A percentile compares a stretch with the other conserved stretches of the same genome.
Conservation (phyloP, 345 rosid species). For the Salix caprea region DNA sequence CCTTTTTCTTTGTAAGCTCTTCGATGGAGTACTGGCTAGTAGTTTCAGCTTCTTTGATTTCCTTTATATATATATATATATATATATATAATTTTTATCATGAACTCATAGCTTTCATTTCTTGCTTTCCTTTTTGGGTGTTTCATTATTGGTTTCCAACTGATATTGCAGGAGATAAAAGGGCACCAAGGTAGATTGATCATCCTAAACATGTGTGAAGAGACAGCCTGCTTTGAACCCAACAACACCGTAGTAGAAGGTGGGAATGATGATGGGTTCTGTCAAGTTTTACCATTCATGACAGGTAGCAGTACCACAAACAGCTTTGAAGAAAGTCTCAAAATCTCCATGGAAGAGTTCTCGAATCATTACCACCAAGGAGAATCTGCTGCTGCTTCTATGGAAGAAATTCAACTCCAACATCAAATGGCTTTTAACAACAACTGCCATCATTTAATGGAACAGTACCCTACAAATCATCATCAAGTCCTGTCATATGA, state of each 20-base stretch:
- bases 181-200: not conserved
- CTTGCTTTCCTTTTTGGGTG: not conserved
- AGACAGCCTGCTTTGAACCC: constrained; percentile 44
- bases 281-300: constrained; percentile 6
- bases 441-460: constrained; percentile 26
- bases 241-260: constrained; percentile 30
- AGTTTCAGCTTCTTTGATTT: not conserved
- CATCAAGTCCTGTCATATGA: constrained; percentile 16
- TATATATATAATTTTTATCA: not conserved
- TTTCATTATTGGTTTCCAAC: not conserved
- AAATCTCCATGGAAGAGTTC: constrained; percentile 31
- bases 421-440: constrained; percentile 33
- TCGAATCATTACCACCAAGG: constrained; percentile 24
- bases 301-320: constrained; percentile 27
- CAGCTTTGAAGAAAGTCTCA: constrained; percentile 38
- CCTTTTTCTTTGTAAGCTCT: not conserved
- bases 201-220: constrained; percentile 37
- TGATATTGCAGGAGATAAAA: not conserved
- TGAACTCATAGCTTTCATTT: not conserved
- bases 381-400: constrained; percentile 12
- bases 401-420: constrained; percentile 37
- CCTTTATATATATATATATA: not conserved
- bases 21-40: not conserved
- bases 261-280: constrained; percentile 18
- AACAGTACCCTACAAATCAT: constrained; percentile 22